Evolutionary conservation across 2,329 filamentous ascomycete genomes (phyloP).

Genomic region (Fusarium tjaetaba): DNA sequence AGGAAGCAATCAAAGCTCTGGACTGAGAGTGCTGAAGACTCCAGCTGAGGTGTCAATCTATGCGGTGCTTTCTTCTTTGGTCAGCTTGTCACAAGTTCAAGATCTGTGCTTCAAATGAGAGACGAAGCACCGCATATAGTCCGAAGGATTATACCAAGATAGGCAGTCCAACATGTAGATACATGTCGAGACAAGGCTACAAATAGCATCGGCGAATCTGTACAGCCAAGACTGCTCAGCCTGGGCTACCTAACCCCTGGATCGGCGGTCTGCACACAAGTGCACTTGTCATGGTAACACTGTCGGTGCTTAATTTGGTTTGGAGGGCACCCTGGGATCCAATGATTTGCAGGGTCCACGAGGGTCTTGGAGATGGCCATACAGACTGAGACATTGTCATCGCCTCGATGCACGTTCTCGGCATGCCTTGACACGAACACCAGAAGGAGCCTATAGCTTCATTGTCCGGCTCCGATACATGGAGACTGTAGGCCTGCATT

Average conservation of each 20-base stretch:
- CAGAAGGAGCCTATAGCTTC: constrained; percentile 14
- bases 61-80: neutral
- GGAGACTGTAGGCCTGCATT: neutral
- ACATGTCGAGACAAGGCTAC: constrained; percentile 19
- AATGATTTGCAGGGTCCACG: constrained; percentile 40
- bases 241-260: constrained; percentile 33
- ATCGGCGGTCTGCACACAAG: constrained; percentile 39
- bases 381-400: constrained; percentile 16
- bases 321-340: constrained; percentile 17
- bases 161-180: constrained; percentile 15
- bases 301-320: constrained; percentile 39
- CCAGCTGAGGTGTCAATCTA: neutral
- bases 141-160: constrained; percentile 25
- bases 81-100: neutral
- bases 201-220: constrained; percentile 36
- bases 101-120: constrained; percentile 4
- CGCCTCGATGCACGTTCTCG: constrained; percentile 2
- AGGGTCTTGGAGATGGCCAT: constrained; percentile 22
- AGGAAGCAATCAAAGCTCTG: constrained; percentile 24
- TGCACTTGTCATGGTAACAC: constrained; percentile 29
- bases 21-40: neutral
- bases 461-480: constrained; percentile 8
- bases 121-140: constrained; percentile 18
- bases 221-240: constrained; percentile 36
- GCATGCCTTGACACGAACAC: constrained; percentile 6